Conservation (phyloP, 305 asterid genomes). For the Fraxinus dipetala region DNA sequence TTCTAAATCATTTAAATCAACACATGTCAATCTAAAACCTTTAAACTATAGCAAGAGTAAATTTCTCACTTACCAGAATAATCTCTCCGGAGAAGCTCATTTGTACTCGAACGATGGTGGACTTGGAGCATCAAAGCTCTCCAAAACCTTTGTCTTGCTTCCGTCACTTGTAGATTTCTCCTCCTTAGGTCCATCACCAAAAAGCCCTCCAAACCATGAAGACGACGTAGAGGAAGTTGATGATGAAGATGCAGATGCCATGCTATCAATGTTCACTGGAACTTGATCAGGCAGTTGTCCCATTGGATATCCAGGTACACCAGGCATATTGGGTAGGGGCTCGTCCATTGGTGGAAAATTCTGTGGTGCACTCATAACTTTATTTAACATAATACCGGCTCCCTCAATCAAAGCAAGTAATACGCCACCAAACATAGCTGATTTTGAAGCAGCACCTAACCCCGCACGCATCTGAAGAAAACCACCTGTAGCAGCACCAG, state of each 20-base stretch:
- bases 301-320: conserved; percentile 33
- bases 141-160: conserved; percentile 78
- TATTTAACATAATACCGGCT: conserved; percentile 9
- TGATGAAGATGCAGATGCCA: conserved; percentile 28
- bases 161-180: conserved; percentile 48
- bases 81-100: conserved; percentile 25
- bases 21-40: neutral
- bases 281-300: conserved; percentile 37
- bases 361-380: neutral
- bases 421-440: neutral
- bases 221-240: conserved; percentile 31
- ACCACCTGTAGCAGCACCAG: conserved; percentile 17
- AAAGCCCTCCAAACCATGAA: conserved; percentile 79
- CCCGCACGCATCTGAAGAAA: conserved; percentile 18
- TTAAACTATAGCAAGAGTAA: neutral
- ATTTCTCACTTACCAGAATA: conserved; percentile 30
- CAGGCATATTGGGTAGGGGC: conserved; percentile 1
- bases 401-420: conserved; percentile 11
- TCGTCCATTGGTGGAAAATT: conserved; percentile 14
- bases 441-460: neutral
- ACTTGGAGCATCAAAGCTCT: conserved; percentile 86
- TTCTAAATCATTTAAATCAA: neutral
- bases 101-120: conserved; percentile 90
- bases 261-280: conserved; percentile 27
- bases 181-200: conserved; percentile 57